Base-by-base conservation (phyloP, 495 filamentous ascomycete genomes). In the Daldinia caldariorum region DNA sequence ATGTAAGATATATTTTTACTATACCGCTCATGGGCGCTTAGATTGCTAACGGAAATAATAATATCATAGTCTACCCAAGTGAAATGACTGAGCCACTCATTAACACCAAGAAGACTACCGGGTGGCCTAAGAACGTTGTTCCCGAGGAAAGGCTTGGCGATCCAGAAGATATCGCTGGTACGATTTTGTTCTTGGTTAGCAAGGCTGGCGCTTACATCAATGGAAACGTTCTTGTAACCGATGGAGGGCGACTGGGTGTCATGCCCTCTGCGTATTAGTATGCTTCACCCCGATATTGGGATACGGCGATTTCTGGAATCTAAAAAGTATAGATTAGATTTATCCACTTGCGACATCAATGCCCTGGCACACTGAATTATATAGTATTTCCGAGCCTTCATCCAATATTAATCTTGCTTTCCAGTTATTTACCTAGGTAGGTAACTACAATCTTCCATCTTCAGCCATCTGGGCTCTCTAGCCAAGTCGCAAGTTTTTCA, bases 171-270 rank as follows among this genome's bases (percentile, higher is more conserved):
- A 81, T 88, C 70, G 81, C 81, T 3, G 85, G 83, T 13, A 56
- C 74, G 4, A 80, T 86, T 29, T 69, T 89, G 22, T 87, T 80
- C 66, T 72, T 89, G 32, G 76, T 82, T 0, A 83, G 82, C 29
- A 79, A 80, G 35, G 83, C 83, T 12, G 86, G 86, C 6, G 82
- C 80, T 8, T 88, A 85, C 73, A 73, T 78, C 22, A 86, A 83
- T 69, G 86, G 86, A 2, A 83, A 75, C 39, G 79, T 87, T 5
- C 61, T 87, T 10, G 41, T 86, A 0, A 74, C 74, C 0, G 85
- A 89, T 74, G 87, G 86, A 20, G 87, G 88, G 0, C 70, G 83
- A 14, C 31, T 88, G 47, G 68, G 75, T 14, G 71, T 79, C 7
- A 34, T 82, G 13, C 85, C 83, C 1, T 74, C 78, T 31, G 72